phyloP scores from a whole-genome alignment of 75 land plant species.

The Azolla pinnata region DNA sequence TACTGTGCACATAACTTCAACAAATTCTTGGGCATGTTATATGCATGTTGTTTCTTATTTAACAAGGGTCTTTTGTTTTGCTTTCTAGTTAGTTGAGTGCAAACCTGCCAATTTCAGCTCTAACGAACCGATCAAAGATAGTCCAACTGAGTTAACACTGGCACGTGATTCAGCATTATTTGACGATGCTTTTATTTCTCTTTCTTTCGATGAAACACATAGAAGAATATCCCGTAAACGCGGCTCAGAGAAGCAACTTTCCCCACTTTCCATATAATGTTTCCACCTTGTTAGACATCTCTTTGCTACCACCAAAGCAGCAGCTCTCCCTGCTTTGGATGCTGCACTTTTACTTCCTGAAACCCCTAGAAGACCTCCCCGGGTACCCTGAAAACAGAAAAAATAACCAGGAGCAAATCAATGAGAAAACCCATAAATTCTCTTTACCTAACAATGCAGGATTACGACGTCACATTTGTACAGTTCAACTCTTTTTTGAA shows the following conservation, averaged over 20 bases:
- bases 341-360: slow-evolving; percentile 54
- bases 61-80: too few species aligned
- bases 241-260: slow-evolving; percentile 57
- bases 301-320: slow-evolving; percentile 62
- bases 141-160: neutral
- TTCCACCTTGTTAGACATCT: slow-evolving; percentile 44
- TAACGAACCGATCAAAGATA: neutral
- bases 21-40: neutral
- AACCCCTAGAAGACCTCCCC: slow-evolving; percentile 5
- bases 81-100: too few species aligned
- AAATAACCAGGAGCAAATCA: too few species aligned
- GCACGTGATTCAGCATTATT: neutral
- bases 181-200: slow-evolving; percentile 17
- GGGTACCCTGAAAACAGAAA: neutral
- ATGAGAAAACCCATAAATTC: too few species aligned
- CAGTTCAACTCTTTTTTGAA: too few species aligned
- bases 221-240: slow-evolving; percentile 37
- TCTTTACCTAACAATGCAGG: too few species aligned
- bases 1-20: too few species aligned
- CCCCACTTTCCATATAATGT: slow-evolving; percentile 54
- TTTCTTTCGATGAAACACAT: slow-evolving; percentile 20
- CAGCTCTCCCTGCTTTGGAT: slow-evolving; percentile 49
- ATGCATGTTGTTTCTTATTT: neutral
- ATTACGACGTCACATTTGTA: too few species aligned
- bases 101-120: slow-evolving; percentile 4